Base-by-base conservation (phyloP, 2,329 filamentous ascomycete species). In the Venturiaceae sp. region DNA sequence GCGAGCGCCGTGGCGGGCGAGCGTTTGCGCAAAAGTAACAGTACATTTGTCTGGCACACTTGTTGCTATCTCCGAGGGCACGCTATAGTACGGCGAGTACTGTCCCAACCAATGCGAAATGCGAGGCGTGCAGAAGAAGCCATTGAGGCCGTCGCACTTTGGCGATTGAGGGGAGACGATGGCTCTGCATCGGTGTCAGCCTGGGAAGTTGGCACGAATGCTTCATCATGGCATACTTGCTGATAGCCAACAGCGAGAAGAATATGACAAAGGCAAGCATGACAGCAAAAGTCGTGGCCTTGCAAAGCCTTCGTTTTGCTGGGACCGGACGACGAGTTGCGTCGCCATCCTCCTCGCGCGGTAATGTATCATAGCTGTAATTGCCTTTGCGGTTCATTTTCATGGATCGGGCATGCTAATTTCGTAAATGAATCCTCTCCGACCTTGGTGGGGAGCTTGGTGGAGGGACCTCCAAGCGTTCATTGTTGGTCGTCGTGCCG, bases 1-100 rank as follows among this genome's bases (percentile, higher is more conserved):
- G 56, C 92, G 83, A 37, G 89, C 88, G 53, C 91, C 92, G 69
- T 96, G 92, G 2, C 92, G 84, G 23, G 90, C 91, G 53, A 96
- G 80, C 26, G 92, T 76, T 66, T 92, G 87, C 1, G 81, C 92
- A 71, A 95, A 92, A 2, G 85, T 92, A 64, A 92, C 74, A 13
- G 81, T 75, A 72, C 92, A 96, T n/a, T 76, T 77, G 0, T 75
- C 64, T 0, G 90, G 91, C 0, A 87, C 74, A 7, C 76, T 75
- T 6, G 78, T 65, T 16, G 83, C 75, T 55, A 90, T 82, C 2
- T 82, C 76, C 1, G 87, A 90, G 6, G 84, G 80, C 0, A 92
- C 85, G 1, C 85, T 80, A 72, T 88, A 96, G 74, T 84, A 95
- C 1, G 91, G 89, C 19, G 90, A 87, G 71, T 96, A 96, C 69